Conservation (phyloP, 805 yeast genomes). For the Saccharomycopsis sp. region DNA sequence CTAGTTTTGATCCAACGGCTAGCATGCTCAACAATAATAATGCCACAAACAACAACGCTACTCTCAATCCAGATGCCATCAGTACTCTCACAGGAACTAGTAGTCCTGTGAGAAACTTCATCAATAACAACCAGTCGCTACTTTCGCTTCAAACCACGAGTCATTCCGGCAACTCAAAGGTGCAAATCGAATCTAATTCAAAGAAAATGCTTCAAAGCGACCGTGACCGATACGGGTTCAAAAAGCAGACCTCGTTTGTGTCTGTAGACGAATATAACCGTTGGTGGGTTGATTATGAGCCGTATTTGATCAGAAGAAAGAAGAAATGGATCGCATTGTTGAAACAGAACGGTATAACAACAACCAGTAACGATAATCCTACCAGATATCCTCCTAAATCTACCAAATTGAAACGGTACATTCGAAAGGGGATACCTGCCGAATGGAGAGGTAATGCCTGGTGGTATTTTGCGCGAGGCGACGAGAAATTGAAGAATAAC, state of each 20-base stretch:
- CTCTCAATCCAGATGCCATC: not conserved
- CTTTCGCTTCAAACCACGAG: not conserved
- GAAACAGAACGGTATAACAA: constrained; percentile 56
- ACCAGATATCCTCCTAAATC: constrained; percentile 69
- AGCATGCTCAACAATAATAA: not conserved
- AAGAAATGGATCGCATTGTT: constrained; percentile 70
- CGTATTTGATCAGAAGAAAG: constrained; percentile 57
- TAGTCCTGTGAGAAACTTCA: constrained; percentile 4
- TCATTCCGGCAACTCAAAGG: not conserved
- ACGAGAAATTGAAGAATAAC: constrained; percentile 61
- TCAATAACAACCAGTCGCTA: constrained; percentile 5
- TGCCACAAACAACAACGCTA: not conserved
- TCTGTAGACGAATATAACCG: constrained; percentile 51
- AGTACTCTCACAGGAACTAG: constrained; percentile 4
- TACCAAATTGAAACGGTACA: constrained; percentile 70
- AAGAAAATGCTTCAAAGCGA: constrained; percentile 21
- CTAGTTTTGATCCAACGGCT: not conserved
- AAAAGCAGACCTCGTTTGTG: constrained; percentile 52
- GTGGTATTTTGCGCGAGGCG: constrained; percentile 90
- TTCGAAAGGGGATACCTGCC: constrained; percentile 90
- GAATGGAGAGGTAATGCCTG: constrained; percentile 97
- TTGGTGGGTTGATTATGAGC: constrained; percentile 72
- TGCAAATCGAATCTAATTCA: not conserved
- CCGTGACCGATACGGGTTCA: constrained; percentile 83
- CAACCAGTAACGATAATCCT: constrained; percentile 43